Evolutionary conservation across 805 yeast genomes (phyloP), one percentile per base, ranked within the genome.

Genomic region (Kodamaea sagamina): DNA sequence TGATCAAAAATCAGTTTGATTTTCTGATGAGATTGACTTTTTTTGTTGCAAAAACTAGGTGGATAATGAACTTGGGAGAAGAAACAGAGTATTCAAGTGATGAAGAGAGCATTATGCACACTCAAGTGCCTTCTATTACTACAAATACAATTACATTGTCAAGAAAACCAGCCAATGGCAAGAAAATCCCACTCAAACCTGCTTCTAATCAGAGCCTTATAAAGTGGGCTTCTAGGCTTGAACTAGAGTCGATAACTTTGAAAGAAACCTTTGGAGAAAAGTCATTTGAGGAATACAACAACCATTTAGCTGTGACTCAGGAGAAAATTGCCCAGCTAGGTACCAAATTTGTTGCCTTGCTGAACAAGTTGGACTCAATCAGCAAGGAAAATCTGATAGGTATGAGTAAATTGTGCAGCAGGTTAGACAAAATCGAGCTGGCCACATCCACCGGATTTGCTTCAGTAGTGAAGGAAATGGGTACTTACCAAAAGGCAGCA

Each of bases 161-260:
- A 25, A 21, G 8, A 6, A 21, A 8, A 8, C 6, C 6, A 6
- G 24, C 6, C 24, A 21, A 21, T 21, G 24, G 24, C 24, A 16
- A 12, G 10, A 26, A 26, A n/a, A 24, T n/a, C 32, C 7, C 31
- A 12, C 6, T 10, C n/a, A 18, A 38, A 15, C 11, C 24, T 31
- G 29, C 43, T 16, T 41, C 18, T 18, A 37, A 40, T 16, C 22
- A 36, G n/a, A 36, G 47, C 18, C 38, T 64, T 15, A 42, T 57
- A 1, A 43, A 41, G 10, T 61, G 68, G 67, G 69, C 69, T 4
- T 54, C 66, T 2, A 51, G 57, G 34, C 47, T 65, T 15, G 68
- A 63, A 41, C 42, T 62, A 8, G 68, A 64, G 41, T 55, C 63
- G 1, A 42, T 61, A 10, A 53, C 61, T 7, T 47, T 64, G 25